A percentile compares a stretch with the other conserved stretches of the same genome.
Evolutionary conservation across 371 early-diverging fungal species (phyloP).

Genomic region (Mycotypha africana): DNA sequence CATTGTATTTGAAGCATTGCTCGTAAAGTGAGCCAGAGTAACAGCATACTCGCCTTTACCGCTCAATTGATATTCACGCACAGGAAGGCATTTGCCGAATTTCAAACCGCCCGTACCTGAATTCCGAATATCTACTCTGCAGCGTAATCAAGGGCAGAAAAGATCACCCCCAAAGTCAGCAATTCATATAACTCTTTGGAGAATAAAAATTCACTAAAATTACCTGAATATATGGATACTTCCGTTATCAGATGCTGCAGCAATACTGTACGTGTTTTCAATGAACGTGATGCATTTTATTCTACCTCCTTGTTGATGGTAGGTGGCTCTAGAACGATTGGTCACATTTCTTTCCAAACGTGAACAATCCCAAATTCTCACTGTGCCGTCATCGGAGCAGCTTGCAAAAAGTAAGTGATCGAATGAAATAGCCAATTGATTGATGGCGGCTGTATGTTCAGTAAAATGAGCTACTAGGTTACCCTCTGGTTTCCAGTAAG

Average conservation of each 20-base stretch:
- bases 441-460: constrained; percentile 81
- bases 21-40: constrained; percentile 66
- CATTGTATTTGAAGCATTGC: constrained; percentile 46
- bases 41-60: constrained; percentile 67
- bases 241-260: constrained; percentile 82
- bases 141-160: constrained; percentile 3
- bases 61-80: constrained; percentile 51
- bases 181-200: too few relatives aligned
- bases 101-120: constrained; percentile 39
- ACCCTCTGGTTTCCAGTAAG: constrained; percentile 43
- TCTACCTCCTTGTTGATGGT: constrained; percentile 69
- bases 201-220: too few relatives aligned
- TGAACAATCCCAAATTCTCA: constrained; percentile 85
- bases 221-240: constrained; percentile 77
- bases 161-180: neutral
- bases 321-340: constrained; percentile 73
- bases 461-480: constrained; percentile 74
- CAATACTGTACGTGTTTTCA: constrained; percentile 75
- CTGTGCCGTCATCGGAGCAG: constrained; percentile 80
- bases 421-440: constrained; percentile 66
- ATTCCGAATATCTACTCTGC: constrained; percentile 31
- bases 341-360: constrained; percentile 81
- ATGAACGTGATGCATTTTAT: constrained; percentile 78
- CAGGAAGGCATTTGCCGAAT: constrained; percentile 56
- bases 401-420: constrained; percentile 82